Evolutionary conservation across 805 yeast genomes (phyloP).

Genomic region (Candida fluviatilis): DNA sequence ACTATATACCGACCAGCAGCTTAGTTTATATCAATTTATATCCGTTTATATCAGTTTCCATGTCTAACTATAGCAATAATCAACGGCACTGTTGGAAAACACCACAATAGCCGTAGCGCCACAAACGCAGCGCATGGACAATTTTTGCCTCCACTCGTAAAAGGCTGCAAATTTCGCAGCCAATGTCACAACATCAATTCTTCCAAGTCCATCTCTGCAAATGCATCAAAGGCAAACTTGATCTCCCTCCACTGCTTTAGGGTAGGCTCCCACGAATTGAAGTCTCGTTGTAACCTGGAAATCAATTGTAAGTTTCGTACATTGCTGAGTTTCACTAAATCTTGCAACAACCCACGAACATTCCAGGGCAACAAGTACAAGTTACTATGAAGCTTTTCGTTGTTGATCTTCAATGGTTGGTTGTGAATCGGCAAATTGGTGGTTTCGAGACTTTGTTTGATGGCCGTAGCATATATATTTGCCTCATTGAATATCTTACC

Average conservation of each 20-base stretch:
- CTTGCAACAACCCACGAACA: constrained; percentile 33
- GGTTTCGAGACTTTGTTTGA: constrained; percentile 33
- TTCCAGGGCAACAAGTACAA: constrained; percentile 36
- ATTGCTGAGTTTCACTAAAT: constrained; percentile 28
- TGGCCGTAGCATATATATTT: constrained; percentile 24
- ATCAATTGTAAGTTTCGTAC: constrained; percentile 21
- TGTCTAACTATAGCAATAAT: too few relatives aligned
- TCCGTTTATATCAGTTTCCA: too few relatives aligned
- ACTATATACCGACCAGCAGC: too few relatives aligned
- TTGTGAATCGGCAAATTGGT: constrained; percentile 22
- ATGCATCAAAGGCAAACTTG: constrained; percentile 28
- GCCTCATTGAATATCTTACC: constrained; percentile 20
- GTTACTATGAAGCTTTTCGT: constrained; percentile 1
- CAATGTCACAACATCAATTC: constrained; percentile 18
- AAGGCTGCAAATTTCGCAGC: background rate
- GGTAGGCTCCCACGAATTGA: constrained; percentile 25
- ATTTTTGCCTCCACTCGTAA: too few relatives aligned
- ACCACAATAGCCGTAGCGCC: too few relatives aligned
- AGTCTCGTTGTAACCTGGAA: constrained; percentile 20
- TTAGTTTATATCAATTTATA: too few relatives aligned
- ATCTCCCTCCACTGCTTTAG: constrained; percentile 29
- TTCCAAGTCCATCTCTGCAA: constrained; percentile 26
- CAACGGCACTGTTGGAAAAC: too few relatives aligned
- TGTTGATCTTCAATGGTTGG: constrained; percentile 9
- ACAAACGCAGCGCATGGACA: too few relatives aligned